These are phyloP conservation scores for Saccharomycopsis fibuligera DNA, from an alignment of 805 yeast genomes.

Conservation along the genomic window DNA sequence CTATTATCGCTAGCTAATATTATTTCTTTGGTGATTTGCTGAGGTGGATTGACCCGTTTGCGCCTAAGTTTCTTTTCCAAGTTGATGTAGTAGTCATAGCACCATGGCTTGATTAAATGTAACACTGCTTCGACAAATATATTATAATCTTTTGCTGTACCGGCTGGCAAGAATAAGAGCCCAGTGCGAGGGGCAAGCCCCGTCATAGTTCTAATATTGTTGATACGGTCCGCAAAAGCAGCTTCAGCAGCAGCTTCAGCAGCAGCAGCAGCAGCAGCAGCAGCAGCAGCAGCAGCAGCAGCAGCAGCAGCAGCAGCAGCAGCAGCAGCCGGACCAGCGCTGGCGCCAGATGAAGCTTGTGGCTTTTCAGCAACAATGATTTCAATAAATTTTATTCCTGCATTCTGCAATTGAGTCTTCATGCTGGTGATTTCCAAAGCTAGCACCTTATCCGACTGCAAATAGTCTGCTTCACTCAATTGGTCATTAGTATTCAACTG, in stretches of 20 bases:
- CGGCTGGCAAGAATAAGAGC: conserved; percentile 36
- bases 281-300: conserved; percentile 31
- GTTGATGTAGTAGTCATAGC: conserved; percentile 38
- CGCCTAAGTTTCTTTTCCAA: conserved; percentile 37
- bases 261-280: conserved; percentile 29
- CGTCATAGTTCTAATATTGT: conserved; percentile 34
- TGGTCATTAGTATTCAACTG: conserved; percentile 28
- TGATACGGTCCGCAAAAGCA: conserved; percentile 32
- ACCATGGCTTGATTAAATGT: conserved; percentile 34
- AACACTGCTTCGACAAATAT: conserved; percentile 34
- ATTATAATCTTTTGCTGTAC: conserved; percentile 35
- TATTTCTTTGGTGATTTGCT: conserved; percentile 22
- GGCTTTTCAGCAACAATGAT: conserved; percentile 30
- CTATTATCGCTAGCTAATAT: background rate
- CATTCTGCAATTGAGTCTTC: conserved; percentile 28
- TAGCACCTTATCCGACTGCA: conserved; percentile 29
- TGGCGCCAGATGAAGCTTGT: background rate
- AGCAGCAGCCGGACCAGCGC: conserved; percentile 25
- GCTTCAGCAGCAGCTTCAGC: conserved; percentile 28
- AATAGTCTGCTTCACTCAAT: conserved; percentile 19
- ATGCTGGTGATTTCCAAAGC: conserved; percentile 32
- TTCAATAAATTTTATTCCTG: conserved; percentile 31
- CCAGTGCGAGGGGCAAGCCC: conserved; percentile 41
- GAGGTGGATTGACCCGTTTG: conserved; percentile 26
- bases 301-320: conserved; percentile 25